Evolutionary conservation across 192 early-diverging fungal species (phyloP), one percentile per base, ranked within the genome.

Genomic region (Phycomyces nitens): DNA sequence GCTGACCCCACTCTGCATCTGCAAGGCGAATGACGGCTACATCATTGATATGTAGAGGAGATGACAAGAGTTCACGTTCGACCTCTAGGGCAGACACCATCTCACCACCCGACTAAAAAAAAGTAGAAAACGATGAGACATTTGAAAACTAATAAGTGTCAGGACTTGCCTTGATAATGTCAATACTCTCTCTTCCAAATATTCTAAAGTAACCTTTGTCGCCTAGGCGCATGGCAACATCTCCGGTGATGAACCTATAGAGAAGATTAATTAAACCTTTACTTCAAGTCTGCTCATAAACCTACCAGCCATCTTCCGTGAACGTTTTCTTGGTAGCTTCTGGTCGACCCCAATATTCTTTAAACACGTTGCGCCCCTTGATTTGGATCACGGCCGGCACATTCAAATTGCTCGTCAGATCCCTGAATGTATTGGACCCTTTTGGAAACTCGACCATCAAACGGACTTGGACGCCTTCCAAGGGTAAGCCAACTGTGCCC

Each of bases 81-180:
- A 95, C 86, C 69, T 92, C 92, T 53, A 94, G 67, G 0, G 94
- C 90, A 0, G 86, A 88, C 22, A 95, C 77, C 71, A 94, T 95
- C 79, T 89, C 92, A 5, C 92, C 92, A 56, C 94, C 92, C 12
- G 86, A 83, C 78, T 80, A 20, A 14, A 24, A 12, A 39, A 24
- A 12, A 39, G 11, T 12, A 57, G 38, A 34, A n/a, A 43, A 14
- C 20, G 22, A 9, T 27, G 22, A 43, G 23, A 56, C 21, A n/a
- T 12, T 22, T 64, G 26, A 38, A n/a, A 9, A 42, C 34, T n/a
- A n/a, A n/a, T n/a, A n/a, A n/a, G n/a, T n/a, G n/a, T n/a, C n/a
- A n/a, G n/a, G n/a, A n/a, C 21, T 54, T 69, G 80, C 74, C 63
- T 95, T 95, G 47, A 95, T 90, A 18, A 95, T 93, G 60, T 95